Evolutionary conservation across 176 grass and related monocot species (phyloP).

Genomic region (Phragmites australis): DNA sequence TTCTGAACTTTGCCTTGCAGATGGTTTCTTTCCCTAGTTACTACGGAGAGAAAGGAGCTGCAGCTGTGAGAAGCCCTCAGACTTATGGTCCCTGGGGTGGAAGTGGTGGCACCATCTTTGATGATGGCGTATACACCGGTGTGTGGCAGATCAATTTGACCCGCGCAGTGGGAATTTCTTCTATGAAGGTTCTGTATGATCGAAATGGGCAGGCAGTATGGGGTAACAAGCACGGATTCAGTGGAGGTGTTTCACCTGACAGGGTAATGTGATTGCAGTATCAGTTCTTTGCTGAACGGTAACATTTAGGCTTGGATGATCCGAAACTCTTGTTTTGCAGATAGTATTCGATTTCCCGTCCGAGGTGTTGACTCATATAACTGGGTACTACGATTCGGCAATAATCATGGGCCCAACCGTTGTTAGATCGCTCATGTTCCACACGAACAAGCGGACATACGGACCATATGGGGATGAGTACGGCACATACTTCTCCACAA

Average conservation of each 20-base stretch:
- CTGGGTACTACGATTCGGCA: conserved; percentile 64
- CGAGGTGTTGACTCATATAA: conserved; percentile 87
- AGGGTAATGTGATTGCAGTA: conserved; percentile 45
- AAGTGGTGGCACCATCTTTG: conserved; percentile 92
- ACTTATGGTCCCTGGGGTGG: conserved; percentile 94
- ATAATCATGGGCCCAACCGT: conserved; percentile 85
- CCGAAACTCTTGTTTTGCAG: conserved; percentile 37
- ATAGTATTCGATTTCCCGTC: conserved; percentile 81
- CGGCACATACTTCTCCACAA: conserved; percentile 84
- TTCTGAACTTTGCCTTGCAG: conserved; percentile 41
- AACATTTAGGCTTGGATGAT: neutral
- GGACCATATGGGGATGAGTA: conserved; percentile 82
- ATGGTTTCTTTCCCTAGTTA: conserved; percentile 59
- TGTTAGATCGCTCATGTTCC: conserved; percentile 76
- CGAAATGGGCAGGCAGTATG: conserved; percentile 88
- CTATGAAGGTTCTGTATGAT: conserved; percentile 82
- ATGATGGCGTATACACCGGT: conserved; percentile 79
- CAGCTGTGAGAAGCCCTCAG: conserved; percentile 34
- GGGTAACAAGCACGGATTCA: conserved; percentile 92
- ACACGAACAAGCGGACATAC: conserved; percentile 71
- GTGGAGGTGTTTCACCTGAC: conserved; percentile 67
- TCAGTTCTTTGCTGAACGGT: neutral
- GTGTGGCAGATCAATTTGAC: conserved; percentile 90
- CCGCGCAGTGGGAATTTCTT: conserved; percentile 63
- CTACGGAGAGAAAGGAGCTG: conserved; percentile 43